Conservation (phyloP, 2,329 filamentous ascomycete species). For the Scedosporium apiospermum region DNA sequence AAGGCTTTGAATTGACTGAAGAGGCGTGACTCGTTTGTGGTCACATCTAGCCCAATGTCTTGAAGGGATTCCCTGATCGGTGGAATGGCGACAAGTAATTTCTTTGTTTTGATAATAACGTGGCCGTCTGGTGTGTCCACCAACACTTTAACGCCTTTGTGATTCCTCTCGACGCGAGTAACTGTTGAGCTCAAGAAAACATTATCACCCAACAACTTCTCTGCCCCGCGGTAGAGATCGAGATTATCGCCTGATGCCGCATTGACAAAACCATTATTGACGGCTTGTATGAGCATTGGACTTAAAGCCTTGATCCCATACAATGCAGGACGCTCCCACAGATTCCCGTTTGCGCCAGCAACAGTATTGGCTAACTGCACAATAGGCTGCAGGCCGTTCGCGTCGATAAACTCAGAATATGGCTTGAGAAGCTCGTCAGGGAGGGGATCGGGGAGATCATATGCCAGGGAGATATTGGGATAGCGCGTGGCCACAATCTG, state of each 20-base stretch:
- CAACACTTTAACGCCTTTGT: conserved; percentile 15
- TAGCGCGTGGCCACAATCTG: conserved; percentile 1
- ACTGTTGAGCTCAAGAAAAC: conserved; percentile 17
- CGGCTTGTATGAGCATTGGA: conserved; percentile 8
- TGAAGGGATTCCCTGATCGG: conserved; percentile 17
- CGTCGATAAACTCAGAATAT: conserved; percentile 30
- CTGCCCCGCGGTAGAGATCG: conserved; percentile 17
- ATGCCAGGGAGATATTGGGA: conserved; percentile 5
- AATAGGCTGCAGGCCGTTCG: conserved; percentile 27
- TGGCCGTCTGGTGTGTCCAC: conserved; percentile 16
- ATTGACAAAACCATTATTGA: neutral
- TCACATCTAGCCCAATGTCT: conserved; percentile 23
- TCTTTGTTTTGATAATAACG: conserved; percentile 21
- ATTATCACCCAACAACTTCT: conserved; percentile 16
- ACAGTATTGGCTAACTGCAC: conserved; percentile 22
- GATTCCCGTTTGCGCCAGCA: conserved; percentile 27
- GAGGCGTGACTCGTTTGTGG: conserved; percentile 17
- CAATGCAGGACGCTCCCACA: conserved; percentile 25
- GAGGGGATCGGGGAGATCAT: conserved; percentile 29
- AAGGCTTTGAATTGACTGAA: conserved; percentile 24
- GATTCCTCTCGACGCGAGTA: conserved; percentile 12
- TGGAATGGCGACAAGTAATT: conserved; percentile 25
- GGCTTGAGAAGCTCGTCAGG: conserved; percentile 32
- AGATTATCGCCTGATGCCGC: conserved; percentile 11
- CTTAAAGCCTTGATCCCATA: conserved; percentile 28